These are phyloP conservation scores for Acer negundo DNA, from an alignment of 345 rosid genomes.

Conservation along the genomic window DNA sequence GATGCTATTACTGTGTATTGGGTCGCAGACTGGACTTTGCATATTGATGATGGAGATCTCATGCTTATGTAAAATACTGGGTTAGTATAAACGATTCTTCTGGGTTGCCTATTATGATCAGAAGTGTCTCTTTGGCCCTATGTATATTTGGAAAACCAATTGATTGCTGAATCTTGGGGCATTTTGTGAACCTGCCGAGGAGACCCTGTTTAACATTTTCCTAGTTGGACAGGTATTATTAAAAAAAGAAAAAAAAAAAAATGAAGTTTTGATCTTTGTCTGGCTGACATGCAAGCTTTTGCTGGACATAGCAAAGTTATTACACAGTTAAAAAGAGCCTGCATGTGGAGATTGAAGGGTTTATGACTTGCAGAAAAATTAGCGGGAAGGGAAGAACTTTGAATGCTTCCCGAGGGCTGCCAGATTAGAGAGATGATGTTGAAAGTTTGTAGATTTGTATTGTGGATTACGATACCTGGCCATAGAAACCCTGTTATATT, in stretches of 20 bases:
- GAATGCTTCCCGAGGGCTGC: constrained; percentile 12
- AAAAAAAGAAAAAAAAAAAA: constrained; percentile 23
- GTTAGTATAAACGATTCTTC: constrained; percentile 16
- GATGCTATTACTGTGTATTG: not conserved
- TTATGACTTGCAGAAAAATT: constrained; percentile 21
- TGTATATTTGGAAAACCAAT: constrained; percentile 33
- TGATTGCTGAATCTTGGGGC: constrained; percentile 23
- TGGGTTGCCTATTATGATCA: constrained; percentile 21
- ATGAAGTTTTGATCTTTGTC: constrained; percentile 29
- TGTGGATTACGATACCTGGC: constrained; percentile 25
- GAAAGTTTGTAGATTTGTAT: constrained; percentile 47
- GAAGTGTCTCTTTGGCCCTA: constrained; percentile 21
- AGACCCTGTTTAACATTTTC: constrained; percentile 26
- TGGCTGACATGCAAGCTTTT: constrained; percentile 30
- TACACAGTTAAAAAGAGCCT: constrained; percentile 18
- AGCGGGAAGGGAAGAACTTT: constrained; percentile 5
- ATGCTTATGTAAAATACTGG: constrained; percentile 27
- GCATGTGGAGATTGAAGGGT: constrained; percentile 24
- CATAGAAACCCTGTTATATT: constrained; percentile 25
- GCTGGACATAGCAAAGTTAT: constrained; percentile 14
- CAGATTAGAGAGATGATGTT: constrained; percentile 32
- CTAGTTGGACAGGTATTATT: constrained; percentile 25
- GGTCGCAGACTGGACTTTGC: constrained; percentile 35
- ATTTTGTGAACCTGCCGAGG: constrained; percentile 23
- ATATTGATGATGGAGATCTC: constrained; percentile 19